phyloP scores from a whole-genome alignment of 306 rosid genomes.

The Cucurbita argyrosperma region DNA sequence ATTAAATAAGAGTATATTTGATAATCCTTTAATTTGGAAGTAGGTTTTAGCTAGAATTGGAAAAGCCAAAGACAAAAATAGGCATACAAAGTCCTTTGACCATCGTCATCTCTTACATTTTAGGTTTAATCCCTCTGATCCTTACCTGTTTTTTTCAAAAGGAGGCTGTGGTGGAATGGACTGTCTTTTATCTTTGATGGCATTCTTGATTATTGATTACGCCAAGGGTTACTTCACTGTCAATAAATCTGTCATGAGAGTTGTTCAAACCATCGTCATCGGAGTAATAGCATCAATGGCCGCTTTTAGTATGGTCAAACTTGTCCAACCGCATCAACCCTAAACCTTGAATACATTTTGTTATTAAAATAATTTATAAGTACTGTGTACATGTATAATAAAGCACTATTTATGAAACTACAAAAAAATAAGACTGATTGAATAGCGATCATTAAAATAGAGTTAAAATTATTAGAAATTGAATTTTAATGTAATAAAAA shows the following conservation, averaged over 20 bases:
- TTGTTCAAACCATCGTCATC: constrained; percentile 44
- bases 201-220: constrained; percentile 45
- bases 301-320: constrained; percentile 28
- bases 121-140: constrained; percentile 58
- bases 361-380: too few relatives aligned
- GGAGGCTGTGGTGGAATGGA: background rate
- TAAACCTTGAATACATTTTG: too few relatives aligned
- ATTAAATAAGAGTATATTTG: background rate
- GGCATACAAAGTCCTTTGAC: constrained; percentile 4
- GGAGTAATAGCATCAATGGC: constrained; percentile 73
- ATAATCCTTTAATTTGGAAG: background rate
- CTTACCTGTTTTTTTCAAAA: constrained; percentile 46
- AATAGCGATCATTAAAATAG: too few relatives aligned
- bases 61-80: constrained; percentile 83
- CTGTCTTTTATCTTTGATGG: background rate
- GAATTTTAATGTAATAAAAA: too few relatives aligned
- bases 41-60: constrained; percentile 63
- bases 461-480: too few relatives aligned
- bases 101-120: constrained; percentile 9
- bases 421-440: too few relatives aligned
- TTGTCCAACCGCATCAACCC: too few relatives aligned
- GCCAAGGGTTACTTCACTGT: constrained; percentile 79
- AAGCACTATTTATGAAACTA: too few relatives aligned
- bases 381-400: background rate
- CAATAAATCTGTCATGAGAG: constrained; percentile 27